Evolutionary conservation across 139 green algal genomes (phyloP).

Genomic region (Picochlorum costavermella): DNA sequence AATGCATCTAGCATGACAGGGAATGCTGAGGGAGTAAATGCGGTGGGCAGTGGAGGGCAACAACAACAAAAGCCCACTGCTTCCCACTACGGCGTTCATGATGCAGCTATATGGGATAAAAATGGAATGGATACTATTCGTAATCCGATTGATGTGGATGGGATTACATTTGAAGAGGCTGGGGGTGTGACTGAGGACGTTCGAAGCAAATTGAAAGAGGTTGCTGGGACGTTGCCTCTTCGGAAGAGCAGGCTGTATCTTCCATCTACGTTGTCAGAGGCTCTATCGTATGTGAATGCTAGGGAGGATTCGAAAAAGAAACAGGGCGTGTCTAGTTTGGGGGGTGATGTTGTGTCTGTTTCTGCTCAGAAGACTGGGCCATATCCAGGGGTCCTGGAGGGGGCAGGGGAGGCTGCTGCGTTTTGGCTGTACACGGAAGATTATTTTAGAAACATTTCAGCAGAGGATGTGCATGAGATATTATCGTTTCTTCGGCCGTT

Average conservation of each 20-base stretch:
- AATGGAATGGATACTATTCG: background rate
- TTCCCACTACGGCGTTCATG: too few species aligned
- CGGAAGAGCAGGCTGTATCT: constrained; percentile 7
- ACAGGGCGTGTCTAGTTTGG: constrained; percentile 5
- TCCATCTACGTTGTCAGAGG: constrained; percentile 45
- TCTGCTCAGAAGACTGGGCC: constrained; percentile 10
- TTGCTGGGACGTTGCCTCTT: background rate
- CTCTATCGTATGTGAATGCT: constrained; percentile 30
- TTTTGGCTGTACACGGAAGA: constrained; percentile 72
- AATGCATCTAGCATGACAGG: too few species aligned
- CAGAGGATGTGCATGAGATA: constrained; percentile 56
- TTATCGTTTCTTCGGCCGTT: constrained; percentile 4
- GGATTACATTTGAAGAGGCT: background rate
- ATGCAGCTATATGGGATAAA: background rate
- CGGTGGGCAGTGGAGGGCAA: too few species aligned
- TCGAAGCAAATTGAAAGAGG: background rate
- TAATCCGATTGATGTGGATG: too few species aligned
- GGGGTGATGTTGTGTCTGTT: background rate
- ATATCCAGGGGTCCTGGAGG: constrained; percentile 39
- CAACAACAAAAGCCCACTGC: too few species aligned
- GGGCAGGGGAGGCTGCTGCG: constrained; percentile 35
- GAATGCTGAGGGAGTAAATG: too few species aligned
- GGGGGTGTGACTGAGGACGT: background rate
- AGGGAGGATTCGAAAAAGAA: constrained; percentile 40
- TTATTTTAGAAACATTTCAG: constrained; percentile 63